A percentile compares a stretch with the other conserved stretches of the same genome.
These are phyloP conservation scores for Alternaria triticimaculans DNA, from an alignment of 2,329 filamentous ascomycete genomes.

Conservation along the genomic window DNA sequence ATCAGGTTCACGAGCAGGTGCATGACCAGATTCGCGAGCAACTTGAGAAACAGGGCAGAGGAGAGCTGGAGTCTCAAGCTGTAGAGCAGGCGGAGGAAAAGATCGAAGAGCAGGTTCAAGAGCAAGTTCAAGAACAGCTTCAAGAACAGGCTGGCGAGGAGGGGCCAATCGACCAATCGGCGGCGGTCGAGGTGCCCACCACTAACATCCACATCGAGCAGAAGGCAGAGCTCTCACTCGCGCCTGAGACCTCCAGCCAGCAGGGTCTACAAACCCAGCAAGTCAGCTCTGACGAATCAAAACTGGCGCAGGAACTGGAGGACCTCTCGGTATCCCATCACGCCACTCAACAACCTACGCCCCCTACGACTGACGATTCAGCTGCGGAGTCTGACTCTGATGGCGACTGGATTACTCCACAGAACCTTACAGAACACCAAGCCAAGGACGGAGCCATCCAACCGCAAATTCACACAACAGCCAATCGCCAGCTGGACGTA, in stretches of 20 bases:
- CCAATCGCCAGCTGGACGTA: constrained; percentile 73
- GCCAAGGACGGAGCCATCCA: constrained; percentile 62
- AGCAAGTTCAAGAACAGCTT: constrained; percentile 12
- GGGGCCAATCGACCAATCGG: constrained; percentile 1
- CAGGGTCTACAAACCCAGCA: not conserved
- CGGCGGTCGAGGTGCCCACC: constrained; percentile 2
- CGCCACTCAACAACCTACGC: constrained; percentile 21
- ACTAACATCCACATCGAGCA: constrained; percentile 10
- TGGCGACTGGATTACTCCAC: constrained; percentile 90
- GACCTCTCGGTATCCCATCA: constrained; percentile 27
- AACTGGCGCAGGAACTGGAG: constrained; percentile 26
- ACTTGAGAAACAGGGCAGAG: constrained; percentile 1
- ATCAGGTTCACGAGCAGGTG: constrained; percentile 19
- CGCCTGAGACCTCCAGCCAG: not conserved
- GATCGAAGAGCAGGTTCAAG: constrained; percentile 11
- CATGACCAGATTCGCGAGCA: constrained; percentile 20
- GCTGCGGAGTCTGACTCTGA: constrained; percentile 23
- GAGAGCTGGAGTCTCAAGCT: not conserved
- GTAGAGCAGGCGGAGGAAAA: constrained; percentile 14
- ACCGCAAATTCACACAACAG: constrained; percentile 53
- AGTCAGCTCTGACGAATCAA: not conserved
- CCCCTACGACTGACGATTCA: constrained; percentile 22
- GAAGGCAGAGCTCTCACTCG: not conserved
- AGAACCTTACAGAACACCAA: constrained; percentile 87
- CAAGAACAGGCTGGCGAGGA: constrained; percentile 3